A percentile compares a stretch with the other conserved stretches of the same genome.
phyloP scores from a whole-genome alignment of 164 flowering plant genomes.

The Kalanchoe fedtschenkoi region DNA sequence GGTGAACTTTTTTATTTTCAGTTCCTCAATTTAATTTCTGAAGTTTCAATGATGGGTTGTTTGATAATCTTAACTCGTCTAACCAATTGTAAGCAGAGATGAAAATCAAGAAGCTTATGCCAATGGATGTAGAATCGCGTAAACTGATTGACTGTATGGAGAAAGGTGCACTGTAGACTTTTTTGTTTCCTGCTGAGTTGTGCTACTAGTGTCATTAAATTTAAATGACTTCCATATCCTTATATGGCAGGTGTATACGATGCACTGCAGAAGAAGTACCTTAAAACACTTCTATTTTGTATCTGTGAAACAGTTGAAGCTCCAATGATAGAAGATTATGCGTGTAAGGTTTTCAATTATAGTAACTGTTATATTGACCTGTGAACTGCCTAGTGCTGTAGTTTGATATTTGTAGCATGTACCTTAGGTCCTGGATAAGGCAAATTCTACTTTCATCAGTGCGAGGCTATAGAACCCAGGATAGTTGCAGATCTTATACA shows the following conservation, averaged over 20 bases:
- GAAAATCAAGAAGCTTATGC: constrained; percentile 96
- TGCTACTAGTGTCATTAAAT: not conserved
- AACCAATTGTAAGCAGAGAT: constrained; percentile 39
- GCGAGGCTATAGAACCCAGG: not conserved
- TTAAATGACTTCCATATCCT: not conserved
- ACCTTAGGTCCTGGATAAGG: not conserved
- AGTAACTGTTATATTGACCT: not conserved
- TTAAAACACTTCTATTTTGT: constrained; percentile 74
- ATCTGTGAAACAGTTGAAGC: constrained; percentile 75
- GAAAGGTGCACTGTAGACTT: constrained; percentile 35
- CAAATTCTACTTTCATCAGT: not conserved
- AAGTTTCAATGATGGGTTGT: not conserved
- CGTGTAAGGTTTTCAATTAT: constrained; percentile 40
- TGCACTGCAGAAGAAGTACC: constrained; percentile 81
- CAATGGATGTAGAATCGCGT: constrained; percentile 85
- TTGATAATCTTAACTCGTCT: not conserved
- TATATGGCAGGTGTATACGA: constrained; percentile 69
- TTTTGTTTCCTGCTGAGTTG: not conserved
- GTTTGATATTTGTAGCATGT: not conserved
- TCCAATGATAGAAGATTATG: constrained; percentile 86
- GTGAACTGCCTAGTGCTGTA: not conserved
- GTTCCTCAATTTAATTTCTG: not conserved
- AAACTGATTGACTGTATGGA: constrained; percentile 97
- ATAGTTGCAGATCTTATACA: not conserved
- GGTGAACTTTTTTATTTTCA: constrained; percentile 29